Evolutionary conservation across 2,329 filamentous ascomycete species (phyloP).

Genomic region (Metarhizium brunneum): DNA sequence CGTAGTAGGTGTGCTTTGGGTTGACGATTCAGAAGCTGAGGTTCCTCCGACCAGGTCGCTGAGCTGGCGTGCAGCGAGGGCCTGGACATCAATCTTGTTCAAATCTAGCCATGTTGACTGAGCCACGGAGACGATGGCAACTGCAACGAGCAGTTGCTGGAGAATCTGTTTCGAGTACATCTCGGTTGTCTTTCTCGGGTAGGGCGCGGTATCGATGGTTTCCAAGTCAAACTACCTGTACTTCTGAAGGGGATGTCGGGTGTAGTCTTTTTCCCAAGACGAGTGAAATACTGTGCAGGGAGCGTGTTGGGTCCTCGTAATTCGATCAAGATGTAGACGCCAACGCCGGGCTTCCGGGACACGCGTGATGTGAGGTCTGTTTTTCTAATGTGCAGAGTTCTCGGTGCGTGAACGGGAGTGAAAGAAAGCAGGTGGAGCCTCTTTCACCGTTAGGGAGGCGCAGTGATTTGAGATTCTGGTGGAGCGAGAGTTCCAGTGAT

Average conservation of each 20-base stretch:
- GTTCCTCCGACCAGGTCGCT: constrained; percentile 4
- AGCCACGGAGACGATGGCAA: constrained; percentile 36
- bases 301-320: not conserved
- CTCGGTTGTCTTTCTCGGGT: not conserved
- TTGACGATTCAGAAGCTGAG: not conserved
- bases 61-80: constrained; percentile 12
- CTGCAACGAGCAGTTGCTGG: constrained; percentile 38
- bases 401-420: not conserved
- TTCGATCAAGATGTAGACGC: not conserved
- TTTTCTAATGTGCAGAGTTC: not conserved
- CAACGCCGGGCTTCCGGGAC: not conserved
- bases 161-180: constrained; percentile 41
- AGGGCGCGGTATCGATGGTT: not conserved
- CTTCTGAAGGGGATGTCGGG: not conserved
- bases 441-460: not conserved
- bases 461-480: not conserved
- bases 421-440: not conserved
- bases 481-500: not conserved
- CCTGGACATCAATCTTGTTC: constrained; percentile 11
- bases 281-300: no score
- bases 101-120: constrained; percentile 29
- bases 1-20: not conserved
- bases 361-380: not conserved
- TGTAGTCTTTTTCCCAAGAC: not conserved
- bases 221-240: not conserved